phyloP scores from a whole-genome alignment of 2,329 filamentous ascomycete genomes.

The Botrytis fabae region DNA sequence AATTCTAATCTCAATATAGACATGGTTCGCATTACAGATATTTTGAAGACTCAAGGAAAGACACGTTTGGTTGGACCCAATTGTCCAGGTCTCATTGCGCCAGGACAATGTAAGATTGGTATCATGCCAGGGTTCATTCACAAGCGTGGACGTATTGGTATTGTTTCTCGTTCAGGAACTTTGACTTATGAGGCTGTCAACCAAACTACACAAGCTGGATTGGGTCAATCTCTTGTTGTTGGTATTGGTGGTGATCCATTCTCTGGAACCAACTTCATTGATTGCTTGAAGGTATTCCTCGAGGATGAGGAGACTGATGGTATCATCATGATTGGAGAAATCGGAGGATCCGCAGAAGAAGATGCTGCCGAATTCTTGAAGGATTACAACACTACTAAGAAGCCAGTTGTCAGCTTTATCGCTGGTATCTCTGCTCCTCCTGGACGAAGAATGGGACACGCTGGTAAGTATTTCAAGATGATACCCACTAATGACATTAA shows the following conservation, averaged over 20 bases:
- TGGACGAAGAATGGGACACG: conserved; percentile 97
- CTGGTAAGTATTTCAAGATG: conserved; percentile 54
- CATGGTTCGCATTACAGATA: conserved; percentile 98
- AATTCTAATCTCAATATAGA: conserved; percentile 52
- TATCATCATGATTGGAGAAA: conserved; percentile 99
- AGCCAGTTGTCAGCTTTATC: conserved; percentile 97
- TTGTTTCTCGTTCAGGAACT: conserved; percentile 96
- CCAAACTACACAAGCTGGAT: conserved; percentile 95
- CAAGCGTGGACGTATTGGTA: conserved; percentile 98
- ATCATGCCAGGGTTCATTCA: conserved; percentile 99
- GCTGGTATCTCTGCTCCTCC: conserved; percentile 97
- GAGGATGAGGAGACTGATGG: conserved; percentile 95
- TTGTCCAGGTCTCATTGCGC: conserved; percentile 95
- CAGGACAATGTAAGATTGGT: conserved; percentile 98
- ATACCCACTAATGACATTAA: neutral
- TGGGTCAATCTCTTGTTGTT: conserved; percentile 96
- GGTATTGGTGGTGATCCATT: conserved; percentile 99
- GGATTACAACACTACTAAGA: conserved; percentile 86
- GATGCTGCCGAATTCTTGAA: conserved; percentile 96
- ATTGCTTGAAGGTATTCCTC: conserved; percentile 96
- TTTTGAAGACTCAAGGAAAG: conserved; percentile 96
- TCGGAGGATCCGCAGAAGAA: conserved; percentile 95
- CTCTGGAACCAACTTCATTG: conserved; percentile 99
- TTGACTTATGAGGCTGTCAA: conserved; percentile 99
- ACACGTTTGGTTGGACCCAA: conserved; percentile 96